Conservation (phyloP, 306 rosid genomes). For the Dicorynia guianensis region DNA sequence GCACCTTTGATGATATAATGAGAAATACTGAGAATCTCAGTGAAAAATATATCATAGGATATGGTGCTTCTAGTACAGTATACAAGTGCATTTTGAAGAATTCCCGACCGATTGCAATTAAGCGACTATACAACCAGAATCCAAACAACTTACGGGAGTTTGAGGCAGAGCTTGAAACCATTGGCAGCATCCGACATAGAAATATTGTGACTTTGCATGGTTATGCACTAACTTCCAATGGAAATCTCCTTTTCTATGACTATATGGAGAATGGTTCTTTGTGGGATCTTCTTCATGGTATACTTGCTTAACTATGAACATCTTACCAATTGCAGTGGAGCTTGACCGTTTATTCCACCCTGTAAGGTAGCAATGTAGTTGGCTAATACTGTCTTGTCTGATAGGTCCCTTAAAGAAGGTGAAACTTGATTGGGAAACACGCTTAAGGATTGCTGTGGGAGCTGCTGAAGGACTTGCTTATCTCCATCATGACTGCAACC, state of each 20-base stretch:
- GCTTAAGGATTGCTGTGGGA: constrained; percentile 86
- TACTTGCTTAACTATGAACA: neutral
- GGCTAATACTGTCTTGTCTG: neutral
- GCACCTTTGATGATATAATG: constrained; percentile 88
- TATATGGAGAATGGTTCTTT: constrained; percentile 93
- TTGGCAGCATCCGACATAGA: constrained; percentile 88
- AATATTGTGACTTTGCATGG: constrained; percentile 89
- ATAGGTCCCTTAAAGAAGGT: constrained; percentile 83
- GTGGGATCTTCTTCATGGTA: constrained; percentile 97
- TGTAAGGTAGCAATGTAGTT: neutral
- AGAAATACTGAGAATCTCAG: constrained; percentile 79
- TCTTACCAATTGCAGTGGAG: too few species aligned
- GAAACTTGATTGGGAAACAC: constrained; percentile 94
- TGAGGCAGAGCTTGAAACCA: constrained; percentile 87
- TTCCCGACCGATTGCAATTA: constrained; percentile 93
- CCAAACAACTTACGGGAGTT: constrained; percentile 70
- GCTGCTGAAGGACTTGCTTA: constrained; percentile 95
- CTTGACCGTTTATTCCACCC: neutral
- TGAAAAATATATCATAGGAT: constrained; percentile 82
- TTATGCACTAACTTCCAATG: constrained; percentile 75
- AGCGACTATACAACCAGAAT: constrained; percentile 80
- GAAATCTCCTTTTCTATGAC: constrained; percentile 91
- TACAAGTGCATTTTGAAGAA: constrained; percentile 86
- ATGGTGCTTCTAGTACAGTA: constrained; percentile 91
- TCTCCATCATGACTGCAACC: constrained; percentile 94